Conservation (phyloP, 176 grass and related monocot genomes). For the Paspalum notatum region DNA sequence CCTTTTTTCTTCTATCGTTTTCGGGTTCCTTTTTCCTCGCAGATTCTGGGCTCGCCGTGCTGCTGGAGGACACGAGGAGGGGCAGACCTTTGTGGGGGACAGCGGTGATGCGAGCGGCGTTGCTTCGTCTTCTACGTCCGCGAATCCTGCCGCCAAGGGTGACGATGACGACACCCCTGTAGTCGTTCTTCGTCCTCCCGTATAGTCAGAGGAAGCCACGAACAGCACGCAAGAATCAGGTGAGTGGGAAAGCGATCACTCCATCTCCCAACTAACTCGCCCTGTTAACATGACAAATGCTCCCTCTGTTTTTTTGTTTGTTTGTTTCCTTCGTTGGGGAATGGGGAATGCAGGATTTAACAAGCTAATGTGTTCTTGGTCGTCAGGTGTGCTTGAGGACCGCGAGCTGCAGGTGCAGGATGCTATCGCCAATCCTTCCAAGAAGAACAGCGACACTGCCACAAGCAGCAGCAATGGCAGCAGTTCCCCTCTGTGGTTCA, state of each 20-base stretch:
- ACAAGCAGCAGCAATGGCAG: background rate
- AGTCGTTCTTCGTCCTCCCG: constrained; percentile 30
- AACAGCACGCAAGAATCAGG: too few relatives aligned
- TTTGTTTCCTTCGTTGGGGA: background rate
- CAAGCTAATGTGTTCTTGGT: background rate
- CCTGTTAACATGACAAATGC: background rate
- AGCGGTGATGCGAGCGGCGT: background rate
- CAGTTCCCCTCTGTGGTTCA: constrained; percentile 20
- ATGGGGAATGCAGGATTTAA: constrained; percentile 12
- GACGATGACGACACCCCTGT: background rate
- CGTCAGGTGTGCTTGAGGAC: constrained; percentile 47
- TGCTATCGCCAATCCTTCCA: background rate
- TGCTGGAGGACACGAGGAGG: constrained; percentile 27
- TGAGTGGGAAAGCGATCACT: background rate
- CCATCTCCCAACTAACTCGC: background rate
- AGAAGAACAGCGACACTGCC: background rate
- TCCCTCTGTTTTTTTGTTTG: background rate
- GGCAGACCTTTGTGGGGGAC: constrained; percentile 15
- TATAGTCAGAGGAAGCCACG: constrained; percentile 29
- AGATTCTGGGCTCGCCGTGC: constrained; percentile 45
- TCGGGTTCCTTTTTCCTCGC: background rate
- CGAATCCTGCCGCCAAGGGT: constrained; percentile 20
- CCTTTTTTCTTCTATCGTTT: background rate
- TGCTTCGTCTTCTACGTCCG: background rate
- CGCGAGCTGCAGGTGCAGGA: constrained; percentile 41